These are phyloP conservation scores for Yarrowia keelungensis DNA, from an alignment of 805 yeast genomes.

Conservation along the genomic window DNA sequence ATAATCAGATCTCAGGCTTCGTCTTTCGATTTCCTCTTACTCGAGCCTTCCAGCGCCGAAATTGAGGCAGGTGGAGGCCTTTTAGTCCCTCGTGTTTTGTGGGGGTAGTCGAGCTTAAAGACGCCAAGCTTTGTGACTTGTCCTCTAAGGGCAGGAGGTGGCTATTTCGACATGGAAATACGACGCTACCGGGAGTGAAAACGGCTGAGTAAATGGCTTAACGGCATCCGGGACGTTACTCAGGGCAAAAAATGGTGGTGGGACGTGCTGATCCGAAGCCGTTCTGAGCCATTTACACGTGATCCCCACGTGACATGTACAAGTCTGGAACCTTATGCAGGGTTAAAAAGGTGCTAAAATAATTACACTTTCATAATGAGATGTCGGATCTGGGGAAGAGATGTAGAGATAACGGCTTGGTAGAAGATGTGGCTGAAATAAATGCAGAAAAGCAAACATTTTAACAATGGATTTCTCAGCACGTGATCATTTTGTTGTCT, in stretches of 20 bases:
- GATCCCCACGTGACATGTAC: slow-evolving; percentile 36
- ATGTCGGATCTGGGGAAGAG: background rate
- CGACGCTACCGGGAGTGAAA: slow-evolving; percentile 16
- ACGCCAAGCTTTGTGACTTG: background rate
- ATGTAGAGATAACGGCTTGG: slow-evolving; percentile 9
- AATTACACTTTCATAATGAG: slow-evolving; percentile 8
- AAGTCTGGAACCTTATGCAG: slow-evolving; percentile 16
- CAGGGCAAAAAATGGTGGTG: background rate
- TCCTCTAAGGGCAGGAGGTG: slow-evolving; percentile 36
- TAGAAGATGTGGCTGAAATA: background rate
- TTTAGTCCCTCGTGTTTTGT: slow-evolving; percentile 1
- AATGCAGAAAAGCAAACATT: too few species aligned
- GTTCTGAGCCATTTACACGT: slow-evolving; percentile 17
- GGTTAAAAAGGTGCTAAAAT: slow-evolving; percentile 27
- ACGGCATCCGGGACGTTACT: background rate
- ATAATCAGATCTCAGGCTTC: background rate
- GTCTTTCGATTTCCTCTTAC: background rate
- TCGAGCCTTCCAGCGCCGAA: background rate
- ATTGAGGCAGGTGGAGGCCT: background rate
- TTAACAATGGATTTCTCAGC: too few species aligned
- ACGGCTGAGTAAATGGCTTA: background rate
- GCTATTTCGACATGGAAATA: background rate
- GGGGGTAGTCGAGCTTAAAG: slow-evolving; percentile 1
- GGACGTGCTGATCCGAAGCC: slow-evolving; percentile 11
- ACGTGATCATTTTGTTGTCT: too few species aligned